A percentile compares a stretch with the other conserved stretches of the same genome.
Conservation (phyloP, 805 yeast species). For the Yarrowia osloensis region DNA sequence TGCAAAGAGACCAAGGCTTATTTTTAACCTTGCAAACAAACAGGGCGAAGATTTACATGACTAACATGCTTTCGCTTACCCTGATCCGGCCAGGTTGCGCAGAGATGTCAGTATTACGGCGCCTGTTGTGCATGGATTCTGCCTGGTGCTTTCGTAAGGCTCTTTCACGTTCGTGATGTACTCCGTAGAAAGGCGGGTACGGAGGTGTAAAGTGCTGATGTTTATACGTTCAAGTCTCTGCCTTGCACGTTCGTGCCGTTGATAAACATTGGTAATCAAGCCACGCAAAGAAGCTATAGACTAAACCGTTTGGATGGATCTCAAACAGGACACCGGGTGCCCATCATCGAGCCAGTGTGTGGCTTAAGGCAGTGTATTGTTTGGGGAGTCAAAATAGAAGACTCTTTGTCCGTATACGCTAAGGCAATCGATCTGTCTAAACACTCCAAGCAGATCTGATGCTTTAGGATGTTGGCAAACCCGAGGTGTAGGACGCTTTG, state of each 20-base stretch:
- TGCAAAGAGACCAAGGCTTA: background rate
- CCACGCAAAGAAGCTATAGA: background rate
- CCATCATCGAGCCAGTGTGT: background rate
- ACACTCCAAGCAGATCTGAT: no score
- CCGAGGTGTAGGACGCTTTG: no score
- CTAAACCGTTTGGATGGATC: background rate
- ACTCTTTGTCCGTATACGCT: no score
- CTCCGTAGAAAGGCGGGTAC: no score
- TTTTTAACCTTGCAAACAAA: background rate
- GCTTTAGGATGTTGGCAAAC: no score
- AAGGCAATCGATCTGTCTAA: no score
- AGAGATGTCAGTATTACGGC: background rate
- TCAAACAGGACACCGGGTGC: background rate
- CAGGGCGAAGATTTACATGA: background rate
- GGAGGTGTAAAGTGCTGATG: background rate
- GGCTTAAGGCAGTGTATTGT: background rate
- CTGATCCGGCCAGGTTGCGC: background rate
- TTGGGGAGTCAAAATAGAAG: no score
- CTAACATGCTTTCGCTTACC: conserved; percentile 1
- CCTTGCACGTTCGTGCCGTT: no score
- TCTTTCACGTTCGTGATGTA: background rate
- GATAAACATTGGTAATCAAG: background rate
- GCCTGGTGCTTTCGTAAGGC: background rate
- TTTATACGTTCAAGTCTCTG: background rate
- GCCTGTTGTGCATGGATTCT: background rate